Conservation (phyloP, 495 filamentous ascomycete genomes). For the Neurospora terricola region DNA sequence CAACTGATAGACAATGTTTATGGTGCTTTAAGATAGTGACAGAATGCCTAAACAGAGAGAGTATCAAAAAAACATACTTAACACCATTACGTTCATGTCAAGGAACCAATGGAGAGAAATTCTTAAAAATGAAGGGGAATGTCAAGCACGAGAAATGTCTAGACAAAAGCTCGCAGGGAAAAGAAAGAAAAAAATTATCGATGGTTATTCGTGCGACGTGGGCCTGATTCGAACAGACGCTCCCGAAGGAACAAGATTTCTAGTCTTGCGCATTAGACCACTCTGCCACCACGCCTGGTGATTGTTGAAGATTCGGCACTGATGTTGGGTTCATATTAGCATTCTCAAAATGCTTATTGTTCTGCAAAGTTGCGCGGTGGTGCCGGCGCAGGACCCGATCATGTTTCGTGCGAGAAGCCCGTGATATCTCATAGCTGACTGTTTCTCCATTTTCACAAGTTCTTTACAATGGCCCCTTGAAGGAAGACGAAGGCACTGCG, state of each 20-base stretch:
- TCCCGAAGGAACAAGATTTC: background rate
- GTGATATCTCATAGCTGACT: no score
- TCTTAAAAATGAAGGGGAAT: background rate
- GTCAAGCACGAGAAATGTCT: background rate
- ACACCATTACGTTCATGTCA: background rate
- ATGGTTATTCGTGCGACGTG: background rate
- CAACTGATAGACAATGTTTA: background rate
- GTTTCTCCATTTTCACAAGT: background rate
- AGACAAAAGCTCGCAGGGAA: background rate
- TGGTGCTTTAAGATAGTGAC: background rate
- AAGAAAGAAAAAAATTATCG: background rate
- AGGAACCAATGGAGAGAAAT: background rate
- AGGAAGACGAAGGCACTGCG: background rate
- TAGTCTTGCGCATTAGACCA: background rate
- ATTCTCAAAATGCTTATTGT: no score
- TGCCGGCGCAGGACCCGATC: no score
- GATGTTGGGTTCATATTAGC: no score
- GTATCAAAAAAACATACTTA: background rate
- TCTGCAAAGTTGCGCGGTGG: no score
- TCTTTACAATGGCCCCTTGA: background rate
- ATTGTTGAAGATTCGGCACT: no score
- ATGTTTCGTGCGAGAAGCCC: no score
- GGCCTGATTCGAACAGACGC: background rate
- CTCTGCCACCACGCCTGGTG: background rate
- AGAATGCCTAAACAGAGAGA: background rate